phyloP scores from a whole-genome alignment of 2,329 filamentous ascomycete genomes.

The Ciborinia camelliae region DNA sequence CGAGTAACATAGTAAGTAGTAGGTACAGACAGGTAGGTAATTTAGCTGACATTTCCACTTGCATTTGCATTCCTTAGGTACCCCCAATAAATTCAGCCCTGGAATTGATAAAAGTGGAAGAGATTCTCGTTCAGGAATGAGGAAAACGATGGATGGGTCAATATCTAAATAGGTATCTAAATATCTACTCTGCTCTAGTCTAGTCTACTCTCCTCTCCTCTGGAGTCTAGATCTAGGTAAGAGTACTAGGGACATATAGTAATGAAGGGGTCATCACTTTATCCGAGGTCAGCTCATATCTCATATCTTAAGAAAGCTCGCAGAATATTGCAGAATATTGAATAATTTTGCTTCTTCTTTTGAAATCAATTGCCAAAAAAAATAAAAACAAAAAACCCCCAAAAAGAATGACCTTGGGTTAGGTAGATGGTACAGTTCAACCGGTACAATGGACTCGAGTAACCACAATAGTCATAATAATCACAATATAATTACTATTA shows the following conservation, averaged over 20 bases:
- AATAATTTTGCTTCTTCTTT: background rate
- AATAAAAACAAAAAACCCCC: too few species aligned
- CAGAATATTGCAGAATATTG: background rate
- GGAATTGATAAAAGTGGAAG: conserved; percentile 1
- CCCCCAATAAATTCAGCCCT: conserved; percentile 2
- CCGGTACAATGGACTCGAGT: too few species aligned
- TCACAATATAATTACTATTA: too few species aligned
- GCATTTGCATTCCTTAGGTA: conserved; percentile 14
- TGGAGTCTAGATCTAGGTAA: too few species aligned
- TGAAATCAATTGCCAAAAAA: background rate
- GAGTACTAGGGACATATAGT: background rate
- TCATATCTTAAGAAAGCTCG: too few species aligned
- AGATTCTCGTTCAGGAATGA: background rate
- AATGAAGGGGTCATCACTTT: background rate
- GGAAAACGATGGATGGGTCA: background rate
- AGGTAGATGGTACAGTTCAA: background rate
- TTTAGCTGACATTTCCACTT: conserved; percentile 7
- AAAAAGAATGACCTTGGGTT: too few species aligned
- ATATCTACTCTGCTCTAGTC: too few species aligned
- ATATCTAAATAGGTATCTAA: too few species aligned
- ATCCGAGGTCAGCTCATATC: conserved; percentile 1
- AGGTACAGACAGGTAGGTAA: too few species aligned
- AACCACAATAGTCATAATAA: too few species aligned
- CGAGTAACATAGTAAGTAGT: too few species aligned
- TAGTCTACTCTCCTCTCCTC: too few species aligned